Conservation (phyloP, 352 stramenopile genomes). For the Phytophthora aleatoria region DNA sequence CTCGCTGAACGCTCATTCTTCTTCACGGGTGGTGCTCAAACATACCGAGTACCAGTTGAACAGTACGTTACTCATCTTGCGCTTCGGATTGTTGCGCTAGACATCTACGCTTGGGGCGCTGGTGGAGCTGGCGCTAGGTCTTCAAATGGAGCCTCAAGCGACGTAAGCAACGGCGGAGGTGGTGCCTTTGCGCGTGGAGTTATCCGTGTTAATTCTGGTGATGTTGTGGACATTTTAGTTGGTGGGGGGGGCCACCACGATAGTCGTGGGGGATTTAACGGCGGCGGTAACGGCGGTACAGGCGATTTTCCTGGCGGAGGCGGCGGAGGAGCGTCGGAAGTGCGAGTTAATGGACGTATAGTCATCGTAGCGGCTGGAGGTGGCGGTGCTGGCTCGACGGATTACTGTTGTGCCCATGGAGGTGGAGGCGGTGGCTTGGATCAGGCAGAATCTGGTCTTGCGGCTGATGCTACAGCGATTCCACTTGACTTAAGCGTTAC, state of each 20-base stretch:
- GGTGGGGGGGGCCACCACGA: constrained; percentile 51
- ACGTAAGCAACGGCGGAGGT: constrained; percentile 60
- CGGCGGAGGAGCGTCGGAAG: constrained; percentile 64
- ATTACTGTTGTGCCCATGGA: constrained; percentile 82
- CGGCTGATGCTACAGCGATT: constrained; percentile 40
- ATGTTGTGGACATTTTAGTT: constrained; percentile 62
- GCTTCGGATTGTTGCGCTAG: constrained; percentile 56
- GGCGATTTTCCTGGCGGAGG: constrained; percentile 65
- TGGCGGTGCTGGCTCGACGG: constrained; percentile 66
- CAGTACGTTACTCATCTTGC: constrained; percentile 10
- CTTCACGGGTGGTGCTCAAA: constrained; percentile 40
- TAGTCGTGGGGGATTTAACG: constrained; percentile 65
- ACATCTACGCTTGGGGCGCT: constrained; percentile 81
- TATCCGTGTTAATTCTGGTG: constrained; percentile 46
- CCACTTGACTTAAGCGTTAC: constrained; percentile 46
- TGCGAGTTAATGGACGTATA: constrained; percentile 45
- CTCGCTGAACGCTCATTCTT: constrained; percentile 51
- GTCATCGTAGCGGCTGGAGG: constrained; percentile 75
- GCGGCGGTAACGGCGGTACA: constrained; percentile 61
- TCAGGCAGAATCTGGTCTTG: constrained; percentile 49
- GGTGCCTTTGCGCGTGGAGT: constrained; percentile 72
- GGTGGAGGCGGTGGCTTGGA: constrained; percentile 56
- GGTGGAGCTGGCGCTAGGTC: constrained; percentile 59
- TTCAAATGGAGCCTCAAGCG: constrained; percentile 11
- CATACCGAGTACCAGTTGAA: constrained; percentile 35